Base-by-base conservation (phyloP, 176 grass and related monocot genomes). In the Aegilops longissima region DNA sequence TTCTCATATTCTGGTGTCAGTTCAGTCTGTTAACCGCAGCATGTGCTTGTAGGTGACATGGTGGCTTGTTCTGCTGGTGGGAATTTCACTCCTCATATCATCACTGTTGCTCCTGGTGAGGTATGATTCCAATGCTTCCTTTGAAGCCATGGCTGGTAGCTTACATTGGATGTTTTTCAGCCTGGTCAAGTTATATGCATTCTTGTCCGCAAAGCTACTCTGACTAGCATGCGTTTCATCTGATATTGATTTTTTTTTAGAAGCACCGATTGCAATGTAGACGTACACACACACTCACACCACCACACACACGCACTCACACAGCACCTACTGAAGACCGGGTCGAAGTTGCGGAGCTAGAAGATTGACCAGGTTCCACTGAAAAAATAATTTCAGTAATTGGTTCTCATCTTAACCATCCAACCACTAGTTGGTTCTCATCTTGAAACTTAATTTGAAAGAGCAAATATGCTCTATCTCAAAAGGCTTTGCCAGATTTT, bases 71-170 rank as follows among this genome's bases (percentile, higher is more conserved):
- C 96, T 86, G 92, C 97, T 79, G 94, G 94, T 77, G 90, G 92
- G 65, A 97, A 92, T 87, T 99, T 99, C 79, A 94, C 94, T 38
- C 97, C 97, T 34, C 97, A 99, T 86, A 84, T 97, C 47, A 90
- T 99, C 38, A 99, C 94, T 52, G 94, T 99, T 40, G 94, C 97
- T 75, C 88, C 92, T 62, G 97, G 97, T 21, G 94, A 99, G 97
- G 97, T 99, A 93, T 68, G 78, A 73, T 76, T 80, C 77, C 42
- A 31, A 7, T 38, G 14, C 49, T 80, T 59, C 38, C 38, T 52
- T 80, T 54, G 4, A 16, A 71, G 70, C 42, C 17, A 70, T 70
- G 31, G 4, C 74, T 34, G 14, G 2, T 51, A 20, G 12, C 56
- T 73, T 79, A 58, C 11, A 13, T 12, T 78, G 33, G 9, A 66